Conservation (phyloP, 768 basidiomycete species). For the Amanita rubescens region DNA sequence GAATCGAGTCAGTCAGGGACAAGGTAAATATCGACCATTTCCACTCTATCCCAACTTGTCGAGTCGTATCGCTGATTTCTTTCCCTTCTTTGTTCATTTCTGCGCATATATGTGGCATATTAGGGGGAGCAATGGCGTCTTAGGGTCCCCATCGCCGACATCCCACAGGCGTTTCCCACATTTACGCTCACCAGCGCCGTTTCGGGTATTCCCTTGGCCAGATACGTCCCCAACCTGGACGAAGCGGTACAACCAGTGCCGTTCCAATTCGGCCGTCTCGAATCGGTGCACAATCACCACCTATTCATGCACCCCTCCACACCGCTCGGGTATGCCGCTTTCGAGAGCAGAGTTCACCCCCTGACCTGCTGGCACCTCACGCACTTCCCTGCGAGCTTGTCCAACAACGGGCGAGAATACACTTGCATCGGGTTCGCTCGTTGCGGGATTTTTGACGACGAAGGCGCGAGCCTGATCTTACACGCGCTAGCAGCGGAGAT, state of each 20-base stretch:
- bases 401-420: slow-evolving; percentile 20
- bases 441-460: slow-evolving; percentile 36
- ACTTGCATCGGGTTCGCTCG: slow-evolving; percentile 36
- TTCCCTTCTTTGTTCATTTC: neutral
- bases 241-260: neutral
- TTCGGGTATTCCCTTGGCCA: slow-evolving; percentile 26
- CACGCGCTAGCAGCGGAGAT: slow-evolving; percentile 33
- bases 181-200: slow-evolving; percentile 29
- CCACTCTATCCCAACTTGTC: too few species aligned
- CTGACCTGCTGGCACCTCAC: slow-evolving; percentile 39
- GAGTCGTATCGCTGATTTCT: neutral
- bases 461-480: slow-evolving; percentile 29
- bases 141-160: slow-evolving; percentile 27
- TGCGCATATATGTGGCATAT: neutral
- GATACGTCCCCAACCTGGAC: slow-evolving; percentile 15
- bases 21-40: slow-evolving; percentile 13
- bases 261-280: slow-evolving; percentile 14
- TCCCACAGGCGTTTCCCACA: slow-evolving; percentile 26
- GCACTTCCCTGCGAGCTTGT: slow-evolving; percentile 26
- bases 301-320: slow-evolving; percentile 33
- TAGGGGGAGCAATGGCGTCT: slow-evolving; percentile 13
- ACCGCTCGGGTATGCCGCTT: slow-evolving; percentile 27
- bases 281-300: slow-evolving; percentile 28
- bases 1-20: slow-evolving; percentile 17
- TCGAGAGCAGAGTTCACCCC: slow-evolving; percentile 26